Evolutionary conservation across 345 rosid species (phyloP).

Genomic region (Litchi chinensis): DNA sequence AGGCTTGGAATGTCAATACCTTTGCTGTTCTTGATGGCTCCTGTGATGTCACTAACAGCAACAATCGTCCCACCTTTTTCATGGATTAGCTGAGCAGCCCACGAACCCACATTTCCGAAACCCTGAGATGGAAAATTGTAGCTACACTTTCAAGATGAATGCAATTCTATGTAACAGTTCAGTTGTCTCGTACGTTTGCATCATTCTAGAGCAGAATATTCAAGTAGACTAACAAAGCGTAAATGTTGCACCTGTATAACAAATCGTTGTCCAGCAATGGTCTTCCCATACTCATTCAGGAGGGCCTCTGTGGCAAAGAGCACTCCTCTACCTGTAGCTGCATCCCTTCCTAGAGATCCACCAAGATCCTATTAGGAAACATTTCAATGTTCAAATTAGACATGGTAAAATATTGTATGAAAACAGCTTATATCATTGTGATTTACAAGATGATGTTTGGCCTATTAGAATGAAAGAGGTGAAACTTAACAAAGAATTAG

Average conservation of each 20-base stretch:
- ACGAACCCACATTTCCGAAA: conserved; percentile 96
- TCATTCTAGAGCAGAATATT: neutral
- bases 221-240: neutral
- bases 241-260: conserved; percentile 65
- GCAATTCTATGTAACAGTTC: neutral
- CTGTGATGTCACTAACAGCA: conserved; percentile 80
- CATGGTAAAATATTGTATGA: neutral
- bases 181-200: neutral
- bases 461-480: neutral
- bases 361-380: conserved; percentile 73
- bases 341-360: conserved; percentile 96
- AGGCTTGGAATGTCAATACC: conserved; percentile 69
- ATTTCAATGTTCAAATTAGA: conserved; percentile 1
- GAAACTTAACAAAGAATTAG: neutral
- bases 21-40: conserved; percentile 82
- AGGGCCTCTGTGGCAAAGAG: conserved; percentile 93
- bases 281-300: conserved; percentile 79
- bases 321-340: conserved; percentile 96
- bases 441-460: too few species aligned
- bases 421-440: neutral
- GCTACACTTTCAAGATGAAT: neutral
- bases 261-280: conserved; percentile 74
- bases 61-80: conserved; percentile 82
- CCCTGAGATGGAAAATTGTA: conserved; percentile 48
- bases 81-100: conserved; percentile 86